Evolutionary conservation across 345 rosid species (phyloP).

Genomic region (Erodium maritimum): DNA sequence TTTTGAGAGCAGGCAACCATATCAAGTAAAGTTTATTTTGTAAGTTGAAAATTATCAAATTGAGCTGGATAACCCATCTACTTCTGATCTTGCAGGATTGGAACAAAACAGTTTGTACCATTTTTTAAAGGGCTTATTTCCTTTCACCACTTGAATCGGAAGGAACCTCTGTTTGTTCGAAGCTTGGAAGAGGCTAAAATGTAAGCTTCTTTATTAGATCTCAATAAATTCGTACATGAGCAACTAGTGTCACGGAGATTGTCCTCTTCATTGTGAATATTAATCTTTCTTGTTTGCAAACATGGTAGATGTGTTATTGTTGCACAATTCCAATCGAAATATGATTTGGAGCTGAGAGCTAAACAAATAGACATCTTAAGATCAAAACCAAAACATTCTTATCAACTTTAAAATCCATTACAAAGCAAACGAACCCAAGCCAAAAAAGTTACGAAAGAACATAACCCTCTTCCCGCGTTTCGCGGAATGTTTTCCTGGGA

Average conservation of each 20-base stretch:
- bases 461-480: too few relatives aligned
- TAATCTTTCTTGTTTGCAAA: neutral
- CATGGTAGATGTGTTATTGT: too few relatives aligned
- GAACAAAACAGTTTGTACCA: conserved; percentile 66
- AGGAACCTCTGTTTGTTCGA: conserved; percentile 57
- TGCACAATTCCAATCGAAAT: too few relatives aligned
- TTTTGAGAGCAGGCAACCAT: conserved; percentile 60
- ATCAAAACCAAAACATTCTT: too few relatives aligned
- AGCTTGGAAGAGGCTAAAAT: conserved; percentile 85
- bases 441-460: too few relatives aligned
- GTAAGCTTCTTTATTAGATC: conserved; percentile 26
- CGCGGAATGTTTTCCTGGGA: too few relatives aligned
- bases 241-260: neutral
- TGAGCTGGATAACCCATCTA: neutral
- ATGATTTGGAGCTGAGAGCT: too few relatives aligned
- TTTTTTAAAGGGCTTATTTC: conserved; percentile 90
- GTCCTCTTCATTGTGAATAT: neutral
- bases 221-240: neutral
- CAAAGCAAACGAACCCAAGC: too few relatives aligned
- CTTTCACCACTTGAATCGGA: conserved; percentile 76
- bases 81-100: conserved; percentile 34
- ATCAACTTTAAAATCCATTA: too few relatives aligned
- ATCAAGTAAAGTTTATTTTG: conserved; percentile 77
- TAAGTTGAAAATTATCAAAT: conserved; percentile 12
- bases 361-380: too few relatives aligned